Evolutionary conservation across 2,329 filamentous ascomycete genomes (phyloP).

Genomic region (Trichophyton schoenleinii): DNA sequence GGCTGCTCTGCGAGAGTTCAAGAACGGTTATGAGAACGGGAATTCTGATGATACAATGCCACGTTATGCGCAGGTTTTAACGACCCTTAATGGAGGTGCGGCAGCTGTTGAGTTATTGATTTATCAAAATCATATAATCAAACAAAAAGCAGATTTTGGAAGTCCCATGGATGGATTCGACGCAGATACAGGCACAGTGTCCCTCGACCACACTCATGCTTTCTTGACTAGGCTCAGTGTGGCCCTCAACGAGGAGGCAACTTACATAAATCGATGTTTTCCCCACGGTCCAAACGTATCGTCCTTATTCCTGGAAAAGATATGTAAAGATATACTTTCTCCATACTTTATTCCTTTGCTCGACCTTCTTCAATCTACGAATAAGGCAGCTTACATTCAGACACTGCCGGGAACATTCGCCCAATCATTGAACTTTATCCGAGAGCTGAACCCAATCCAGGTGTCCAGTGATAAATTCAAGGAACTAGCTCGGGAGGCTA

Average conservation of each 20-base stretch:
- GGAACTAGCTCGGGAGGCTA: conserved; percentile 53
- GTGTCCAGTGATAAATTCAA: conserved; percentile 47
- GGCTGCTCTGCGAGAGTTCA: conserved; percentile 80
- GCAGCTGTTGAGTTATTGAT: conserved; percentile 75
- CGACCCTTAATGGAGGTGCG: conserved; percentile 65
- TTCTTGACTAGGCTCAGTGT: conserved; percentile 67
- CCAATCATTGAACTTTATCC: conserved; percentile 66
- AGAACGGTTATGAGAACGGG: conserved; percentile 77
- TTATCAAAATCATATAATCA: conserved; percentile 74
- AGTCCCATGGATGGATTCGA: conserved; percentile 74
- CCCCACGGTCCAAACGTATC: conserved; percentile 57
- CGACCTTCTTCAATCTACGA: conserved; percentile 70
- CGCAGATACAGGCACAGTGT: conserved; percentile 52
- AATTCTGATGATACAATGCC: conserved; percentile 84
- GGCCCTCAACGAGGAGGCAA: conserved; percentile 71
- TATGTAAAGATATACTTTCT: conserved; percentile 67
- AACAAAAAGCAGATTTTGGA: conserved; percentile 56
- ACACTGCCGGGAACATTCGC: conserved; percentile 80
- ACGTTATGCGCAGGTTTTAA: conserved; percentile 75
- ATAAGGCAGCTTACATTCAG: conserved; percentile 65
- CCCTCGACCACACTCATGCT: conserved; percentile 62
- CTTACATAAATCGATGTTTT: conserved; percentile 72
- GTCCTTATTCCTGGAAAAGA: conserved; percentile 65
- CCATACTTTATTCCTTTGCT: conserved; percentile 79
- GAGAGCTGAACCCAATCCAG: conserved; percentile 55